Base-by-base conservation (phyloP, 306 rosid species). In the Vigna angularis region DNA sequence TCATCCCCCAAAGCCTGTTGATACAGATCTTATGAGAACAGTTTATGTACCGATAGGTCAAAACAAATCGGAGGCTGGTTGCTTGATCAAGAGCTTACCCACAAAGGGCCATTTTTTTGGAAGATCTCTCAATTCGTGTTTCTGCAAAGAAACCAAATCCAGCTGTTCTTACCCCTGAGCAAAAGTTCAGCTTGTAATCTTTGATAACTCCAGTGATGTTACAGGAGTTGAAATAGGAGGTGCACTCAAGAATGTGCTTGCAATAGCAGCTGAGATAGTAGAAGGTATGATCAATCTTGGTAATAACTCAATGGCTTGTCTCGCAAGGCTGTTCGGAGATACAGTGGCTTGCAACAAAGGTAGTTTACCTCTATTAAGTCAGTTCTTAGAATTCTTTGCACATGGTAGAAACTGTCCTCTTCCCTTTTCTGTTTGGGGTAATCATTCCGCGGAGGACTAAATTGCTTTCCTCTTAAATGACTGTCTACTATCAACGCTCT, bases 211-310 rank as follows among this genome's bases (percentile, higher is more conserved):
- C 98, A 94, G 98, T 87, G 98, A 94, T 79, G 98, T 92, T 84
- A 91, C 92, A 89, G 98, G 97, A 82, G 97, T 94, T 82, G 98
- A 94, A 88, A 91, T 94, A 83, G 91, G 97, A 34, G 97, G 97
- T 86, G 98, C 97, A 38, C 94, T 94, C 7, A 94, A 94, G 83
- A 94, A 94, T 81, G 98, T 94, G 59, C 93, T 92, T 9, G 97
- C 97, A 40, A 92, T 94, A 89, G 97, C 98, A n/a, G 97, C 98
- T 26, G 98, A 97, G 72, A 94, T 92, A 34, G 98, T 94, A 61
- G 98, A 81, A 61, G 97, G 98, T 58, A 94, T 94, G 98, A n/a
- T n/a, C n/a, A 87, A 89, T 85, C 98, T 94, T 53, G 98, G 97
- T 53, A 92, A 94, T 78, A 94, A 92, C 83, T 94, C 91, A 55